Evolutionary conservation across 192 early-diverging fungal species (phyloP), one percentile per base, ranked within the genome.

Genomic region (Lobosporangium transversale): DNA sequence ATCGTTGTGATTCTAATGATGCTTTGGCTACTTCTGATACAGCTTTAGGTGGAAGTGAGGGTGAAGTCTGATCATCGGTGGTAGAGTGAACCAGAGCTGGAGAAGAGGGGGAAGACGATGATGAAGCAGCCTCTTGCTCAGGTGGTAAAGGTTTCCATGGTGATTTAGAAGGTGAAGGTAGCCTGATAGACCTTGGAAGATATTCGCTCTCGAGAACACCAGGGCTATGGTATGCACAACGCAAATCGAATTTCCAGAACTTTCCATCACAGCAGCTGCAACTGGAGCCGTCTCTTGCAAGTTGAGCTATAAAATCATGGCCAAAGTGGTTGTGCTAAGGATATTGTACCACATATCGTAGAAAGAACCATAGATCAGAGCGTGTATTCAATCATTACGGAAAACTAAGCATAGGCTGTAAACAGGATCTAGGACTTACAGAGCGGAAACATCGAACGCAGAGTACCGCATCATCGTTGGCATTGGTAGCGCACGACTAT

Each of bases 401-500:
- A 42, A 14, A 24, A 8, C 23, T 23, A 58, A 42, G 20, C 6
- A 24, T 15, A 50, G n/a, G 29, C 23, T 8, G 21, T 6, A 33
- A 56, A 29, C 12, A 10, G 20, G 53, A 53, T n/a, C n/a, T n/a
- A 35, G n/a, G 20, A 32, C 59, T 56, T 70, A 70, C 68, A 3
- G 68, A 70, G 24, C 60, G 68, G 45, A 70, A 70, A 45, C 68
- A 70, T 12, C 68, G 51, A 15, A 24, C 44, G 27, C 68, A 70
- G 3, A 70, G 59, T 0, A 56, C 44, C 8, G 45, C 52, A 21
- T n/a, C n/a, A 3, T 49, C 27, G 12, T 37, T 29, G n/a, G 21
- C 24, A 4, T 29, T 45, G 0, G 12, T 49, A 2, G 37, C 30
- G 40, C 68, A 70, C 2, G 68, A 45, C 68, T 70, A 62, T 45